Conservation (phyloP, 768 basidiomycete species). For the Leccinum obscurum region DNA sequence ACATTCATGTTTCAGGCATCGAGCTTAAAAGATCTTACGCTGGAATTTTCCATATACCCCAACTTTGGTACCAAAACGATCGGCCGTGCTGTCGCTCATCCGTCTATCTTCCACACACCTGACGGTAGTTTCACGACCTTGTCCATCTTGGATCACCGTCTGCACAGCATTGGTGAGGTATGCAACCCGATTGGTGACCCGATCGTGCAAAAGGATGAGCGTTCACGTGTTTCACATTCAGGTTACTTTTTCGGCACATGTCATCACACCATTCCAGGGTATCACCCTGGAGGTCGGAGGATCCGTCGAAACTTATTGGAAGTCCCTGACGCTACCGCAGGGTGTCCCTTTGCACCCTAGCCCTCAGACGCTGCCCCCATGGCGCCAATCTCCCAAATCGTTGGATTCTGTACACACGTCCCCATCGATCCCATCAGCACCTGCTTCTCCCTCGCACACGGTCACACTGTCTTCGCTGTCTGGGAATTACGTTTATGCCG, state of each 20-base stretch:
- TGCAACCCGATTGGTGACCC: background rate
- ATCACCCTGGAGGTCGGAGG: slow-evolving; percentile 94
- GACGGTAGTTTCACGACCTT: slow-evolving; percentile 57
- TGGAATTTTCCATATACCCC: slow-evolving; percentile 95
- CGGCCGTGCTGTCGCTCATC: slow-evolving; percentile 85
- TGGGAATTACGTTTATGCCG: slow-evolving; percentile 83
- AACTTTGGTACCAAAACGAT: slow-evolving; percentile 97
- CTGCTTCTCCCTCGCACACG: slow-evolving; percentile 48
- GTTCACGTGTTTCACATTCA: slow-evolving; percentile 30
- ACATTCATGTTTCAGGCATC: slow-evolving; percentile 88
- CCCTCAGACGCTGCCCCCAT: slow-evolving; percentile 39
- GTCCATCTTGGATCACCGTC: slow-evolving; percentile 88
- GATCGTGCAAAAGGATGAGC: slow-evolving; percentile 3
- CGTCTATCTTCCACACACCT: slow-evolving; percentile 64
- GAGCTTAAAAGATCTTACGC: slow-evolving; percentile 64
- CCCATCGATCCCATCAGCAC: slow-evolving; percentile 61
- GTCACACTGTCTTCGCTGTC: slow-evolving; percentile 87
- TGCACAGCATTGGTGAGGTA: slow-evolving; percentile 94
- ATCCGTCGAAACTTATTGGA: slow-evolving; percentile 98
- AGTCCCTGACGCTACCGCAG: slow-evolving; percentile 53
- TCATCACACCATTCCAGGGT: slow-evolving; percentile 87
- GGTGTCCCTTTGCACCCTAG: slow-evolving; percentile 30
- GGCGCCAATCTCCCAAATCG: slow-evolving; percentile 34
- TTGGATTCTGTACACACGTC: slow-evolving; percentile 66
- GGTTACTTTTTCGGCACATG: slow-evolving; percentile 87